Conservation (phyloP, 768 basidiomycete species). For the Tulasnella sp. region DNA sequence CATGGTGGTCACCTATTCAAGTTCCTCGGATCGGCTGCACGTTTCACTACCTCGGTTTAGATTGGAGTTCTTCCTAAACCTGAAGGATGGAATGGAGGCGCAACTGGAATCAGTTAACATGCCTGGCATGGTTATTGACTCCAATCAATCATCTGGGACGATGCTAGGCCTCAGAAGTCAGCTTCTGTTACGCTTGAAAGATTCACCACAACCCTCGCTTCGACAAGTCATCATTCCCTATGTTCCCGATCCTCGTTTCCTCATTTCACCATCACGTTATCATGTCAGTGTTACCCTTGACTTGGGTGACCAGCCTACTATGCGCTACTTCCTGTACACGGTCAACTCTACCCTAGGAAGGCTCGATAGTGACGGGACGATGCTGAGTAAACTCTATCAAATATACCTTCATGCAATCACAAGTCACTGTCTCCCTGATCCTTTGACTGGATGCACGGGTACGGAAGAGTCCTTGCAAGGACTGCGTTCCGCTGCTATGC, state of each 20-base stretch:
- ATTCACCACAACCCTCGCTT: too few relatives aligned
- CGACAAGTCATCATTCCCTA: background rate
- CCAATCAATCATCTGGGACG: too few relatives aligned
- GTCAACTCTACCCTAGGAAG: slow-evolving; percentile 26
- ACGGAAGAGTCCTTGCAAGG: slow-evolving; percentile 33
- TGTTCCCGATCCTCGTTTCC: slow-evolving; percentile 29
- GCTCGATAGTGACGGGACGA: slow-evolving; percentile 22
- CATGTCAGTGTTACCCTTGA: slow-evolving; percentile 19
- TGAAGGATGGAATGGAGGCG: too few relatives aligned
- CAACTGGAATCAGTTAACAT: too few relatives aligned
- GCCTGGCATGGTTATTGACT: too few relatives aligned
- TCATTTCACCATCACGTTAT: slow-evolving; percentile 18
- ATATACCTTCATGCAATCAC: slow-evolving; percentile 37
- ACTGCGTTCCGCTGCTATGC: slow-evolving; percentile 29
- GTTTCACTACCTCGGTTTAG: too few relatives aligned
- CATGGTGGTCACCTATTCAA: too few relatives aligned
- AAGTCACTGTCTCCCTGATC: slow-evolving; percentile 33
- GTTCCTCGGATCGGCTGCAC: too few relatives aligned
- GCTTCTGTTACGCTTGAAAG: too few relatives aligned
- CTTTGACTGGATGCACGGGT: slow-evolving; percentile 33
- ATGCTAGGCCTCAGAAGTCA: too few relatives aligned
- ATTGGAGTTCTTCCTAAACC: too few relatives aligned
- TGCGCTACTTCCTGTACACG: slow-evolving; percentile 24
- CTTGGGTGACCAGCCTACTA: slow-evolving; percentile 16
- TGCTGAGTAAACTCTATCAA: slow-evolving; percentile 27